Evolutionary conservation across 352 stramenopile genomes (phyloP).

Genomic region (Globisporangium polare): DNA sequence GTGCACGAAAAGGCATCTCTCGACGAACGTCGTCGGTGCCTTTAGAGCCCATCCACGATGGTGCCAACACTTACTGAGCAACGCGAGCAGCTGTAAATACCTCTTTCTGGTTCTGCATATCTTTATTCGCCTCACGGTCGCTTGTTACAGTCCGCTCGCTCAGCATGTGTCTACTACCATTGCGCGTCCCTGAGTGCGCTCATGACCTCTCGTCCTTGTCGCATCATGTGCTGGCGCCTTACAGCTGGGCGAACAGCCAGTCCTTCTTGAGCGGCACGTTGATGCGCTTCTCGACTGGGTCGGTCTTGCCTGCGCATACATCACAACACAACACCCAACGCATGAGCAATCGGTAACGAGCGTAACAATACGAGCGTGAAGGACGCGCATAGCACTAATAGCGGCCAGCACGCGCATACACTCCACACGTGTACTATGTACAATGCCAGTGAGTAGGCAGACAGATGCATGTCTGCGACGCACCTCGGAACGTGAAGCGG

Average conservation of each 20-base stretch:
- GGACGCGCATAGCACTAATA: neutral
- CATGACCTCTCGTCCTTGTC: neutral
- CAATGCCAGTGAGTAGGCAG: neutral
- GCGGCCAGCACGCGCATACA: neutral
- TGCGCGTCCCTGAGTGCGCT: neutral
- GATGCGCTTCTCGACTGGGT: conserved; percentile 69
- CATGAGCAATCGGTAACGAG: neutral
- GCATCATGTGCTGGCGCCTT: neutral
- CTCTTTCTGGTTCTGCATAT: neutral
- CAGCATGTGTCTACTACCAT: neutral
- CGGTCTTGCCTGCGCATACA: conserved; percentile 48
- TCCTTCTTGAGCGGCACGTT: conserved; percentile 77
- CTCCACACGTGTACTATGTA: neutral
- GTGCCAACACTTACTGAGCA: neutral
- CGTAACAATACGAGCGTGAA: neutral
- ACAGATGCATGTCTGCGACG: conserved; percentile 14
- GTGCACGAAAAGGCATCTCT: too few species aligned
- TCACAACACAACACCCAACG: neutral
- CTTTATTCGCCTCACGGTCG: conserved; percentile 9
- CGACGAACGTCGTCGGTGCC: too few species aligned
- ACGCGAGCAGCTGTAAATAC: conserved; percentile 6
- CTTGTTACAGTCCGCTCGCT: neutral
- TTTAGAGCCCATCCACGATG: too few species aligned
- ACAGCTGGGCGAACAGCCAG: conserved; percentile 34
- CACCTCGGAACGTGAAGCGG: conserved; percentile 77